phyloP scores from a whole-genome alignment of 164 flowering plant genomes.

The Magnolia officinalis region DNA sequence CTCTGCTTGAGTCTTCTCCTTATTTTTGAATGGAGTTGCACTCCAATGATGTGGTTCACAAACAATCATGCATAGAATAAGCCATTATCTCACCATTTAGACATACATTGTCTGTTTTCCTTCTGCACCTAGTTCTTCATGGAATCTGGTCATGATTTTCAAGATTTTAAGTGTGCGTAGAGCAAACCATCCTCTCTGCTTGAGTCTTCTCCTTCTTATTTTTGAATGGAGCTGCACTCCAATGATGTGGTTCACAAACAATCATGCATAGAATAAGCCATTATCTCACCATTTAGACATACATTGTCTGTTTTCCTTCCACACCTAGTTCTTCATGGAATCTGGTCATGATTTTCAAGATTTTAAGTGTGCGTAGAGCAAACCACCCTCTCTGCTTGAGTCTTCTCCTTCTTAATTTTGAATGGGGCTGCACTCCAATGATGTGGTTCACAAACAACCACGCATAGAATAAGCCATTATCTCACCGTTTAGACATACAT shows the following conservation, averaged over 20 bases:
- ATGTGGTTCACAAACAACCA: not conserved
- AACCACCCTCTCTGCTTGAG: constrained; percentile 5
- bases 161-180: constrained; percentile 3
- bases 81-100: no score
- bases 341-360: constrained; percentile 7
- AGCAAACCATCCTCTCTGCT: not conserved
- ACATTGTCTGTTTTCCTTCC: no score
- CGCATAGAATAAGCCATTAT: not conserved
- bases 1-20: constrained; percentile 6
- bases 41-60: constrained; percentile 8
- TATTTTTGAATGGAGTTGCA: not conserved
- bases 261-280: no score
- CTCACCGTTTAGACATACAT: no score
- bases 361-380: not conserved
- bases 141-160: constrained; percentile 6
- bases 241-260: not conserved
- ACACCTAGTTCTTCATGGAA: constrained; percentile 11
- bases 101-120: no score
- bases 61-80: no score
- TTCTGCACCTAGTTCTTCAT: constrained; percentile 8
- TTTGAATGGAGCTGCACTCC: constrained; percentile 1
- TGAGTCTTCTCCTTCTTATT: not conserved
- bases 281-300: no score
- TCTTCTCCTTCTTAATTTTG: not conserved
- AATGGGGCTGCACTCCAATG: not conserved